Evolutionary conservation across 169 alveolate species (phyloP), one percentile per base, ranked within the genome.

Genomic region (Theileria luwenshuni): DNA sequence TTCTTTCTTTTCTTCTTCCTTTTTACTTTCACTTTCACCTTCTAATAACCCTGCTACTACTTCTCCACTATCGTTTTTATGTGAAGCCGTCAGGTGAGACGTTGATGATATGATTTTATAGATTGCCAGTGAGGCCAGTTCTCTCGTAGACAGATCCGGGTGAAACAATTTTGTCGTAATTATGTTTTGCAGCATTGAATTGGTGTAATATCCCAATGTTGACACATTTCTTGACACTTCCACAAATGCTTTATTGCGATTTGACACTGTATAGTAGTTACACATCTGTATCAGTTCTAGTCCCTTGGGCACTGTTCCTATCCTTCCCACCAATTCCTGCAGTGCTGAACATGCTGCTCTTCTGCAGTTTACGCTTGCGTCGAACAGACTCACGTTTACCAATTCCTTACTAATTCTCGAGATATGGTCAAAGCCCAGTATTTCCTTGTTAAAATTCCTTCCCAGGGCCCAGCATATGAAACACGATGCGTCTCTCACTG

Each of bases 241-340:
- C 17, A 71, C 21, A 41, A 70, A 77, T n/a, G 86, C 75, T 33
- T 69, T 51, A 0, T 69, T 25, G 43, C 75, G 74, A 64, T 77
- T 77, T 25, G 80, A 32, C 13, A 77, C 76, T n/a, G 86, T 23
- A 19, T 51, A 77, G 65, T 69, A 77, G 71, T 77, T 76, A 25
- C 69, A 63, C 59, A 77, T 3, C 1, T 42, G 64, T 12, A 71
- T 71, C 33, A 77, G 58, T 23, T 77, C 86, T 28, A 77, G 69
- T 13, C 83, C 80, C 19, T 59, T 43, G 30, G 86, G 68, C 25
- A 77, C 71, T 13, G 69, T 45, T 15, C 83, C 83, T 0, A 70
- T 35, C n/a, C 86, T 42, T 3, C 86, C 86, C 61, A 77, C 76
- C 19, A 77, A 49, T 47, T 77, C 86, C 76, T 77, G 86, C 35